These are phyloP conservation scores for Podaxis sp. DNA, from an alignment of 768 basidiomycete genomes.

Conservation along the genomic window DNA sequence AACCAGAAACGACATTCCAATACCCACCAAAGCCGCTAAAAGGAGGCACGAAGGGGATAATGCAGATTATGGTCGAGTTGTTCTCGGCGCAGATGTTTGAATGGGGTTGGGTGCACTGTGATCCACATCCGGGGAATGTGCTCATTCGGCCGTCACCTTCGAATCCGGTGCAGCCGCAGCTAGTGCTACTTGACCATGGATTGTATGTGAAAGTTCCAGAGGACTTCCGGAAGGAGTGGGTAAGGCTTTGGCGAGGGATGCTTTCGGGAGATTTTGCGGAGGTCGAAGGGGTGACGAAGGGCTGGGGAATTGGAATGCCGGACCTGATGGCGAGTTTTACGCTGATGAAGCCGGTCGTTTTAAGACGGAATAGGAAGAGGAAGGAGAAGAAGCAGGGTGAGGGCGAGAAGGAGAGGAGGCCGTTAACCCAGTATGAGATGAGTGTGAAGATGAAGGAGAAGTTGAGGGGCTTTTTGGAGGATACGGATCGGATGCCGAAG, in stretches of 20 bases:
- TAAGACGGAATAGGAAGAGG: constrained; percentile 33
- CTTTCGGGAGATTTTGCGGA: constrained; percentile 52
- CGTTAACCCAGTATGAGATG: constrained; percentile 63
- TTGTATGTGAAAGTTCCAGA: constrained; percentile 76
- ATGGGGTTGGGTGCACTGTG: constrained; percentile 90
- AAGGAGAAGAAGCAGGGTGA: constrained; percentile 19
- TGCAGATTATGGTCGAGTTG: constrained; percentile 85
- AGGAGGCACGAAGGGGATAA: constrained; percentile 63
- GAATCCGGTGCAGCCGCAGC: constrained; percentile 45
- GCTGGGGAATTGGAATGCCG: constrained; percentile 71
- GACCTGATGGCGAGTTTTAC: constrained; percentile 75
- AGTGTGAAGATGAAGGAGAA: constrained; percentile 68
- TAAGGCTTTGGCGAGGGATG: constrained; percentile 70
- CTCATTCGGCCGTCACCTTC: constrained; percentile 61
- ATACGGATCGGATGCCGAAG: constrained; percentile 80
- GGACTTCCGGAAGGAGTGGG: constrained; percentile 73
- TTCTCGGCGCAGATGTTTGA: constrained; percentile 90
- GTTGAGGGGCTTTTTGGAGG: constrained; percentile 62
- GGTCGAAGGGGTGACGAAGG: constrained; percentile 47
- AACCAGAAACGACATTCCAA: constrained; percentile 18
- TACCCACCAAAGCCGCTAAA: constrained; percentile 40
- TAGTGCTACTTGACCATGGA: constrained; percentile 91
- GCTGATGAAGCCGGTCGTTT: constrained; percentile 57
- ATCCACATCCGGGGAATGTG: constrained; percentile 77
- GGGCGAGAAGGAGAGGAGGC: constrained; percentile 24